A percentile compares a stretch with the other conserved stretches of the same genome.
Evolutionary conservation across 148 eudicot genomes (phyloP).

Genomic region (Polygonum maritimum): DNA sequence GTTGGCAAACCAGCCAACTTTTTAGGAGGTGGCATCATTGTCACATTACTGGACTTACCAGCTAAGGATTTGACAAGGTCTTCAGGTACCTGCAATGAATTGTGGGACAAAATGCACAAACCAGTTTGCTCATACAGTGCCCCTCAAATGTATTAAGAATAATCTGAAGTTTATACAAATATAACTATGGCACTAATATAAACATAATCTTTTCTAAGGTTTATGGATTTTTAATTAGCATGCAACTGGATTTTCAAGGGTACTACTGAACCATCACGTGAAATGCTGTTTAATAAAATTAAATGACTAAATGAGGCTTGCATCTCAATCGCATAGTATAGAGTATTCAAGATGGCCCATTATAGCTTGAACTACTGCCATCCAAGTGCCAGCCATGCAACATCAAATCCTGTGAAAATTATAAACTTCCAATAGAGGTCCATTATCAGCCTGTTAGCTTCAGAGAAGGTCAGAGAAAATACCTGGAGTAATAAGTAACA

Average conservation of each 20-base stretch:
- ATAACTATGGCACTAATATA: not conserved
- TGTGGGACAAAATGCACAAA: constrained; percentile 22
- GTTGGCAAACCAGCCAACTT: constrained; percentile 26
- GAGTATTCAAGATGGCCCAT: constrained; percentile 1
- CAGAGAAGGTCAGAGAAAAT: constrained; percentile 97
- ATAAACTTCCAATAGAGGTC: constrained; percentile 74
- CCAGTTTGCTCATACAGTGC: constrained; percentile 7
- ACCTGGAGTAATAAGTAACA: constrained; percentile 79
- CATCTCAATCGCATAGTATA: not conserved
- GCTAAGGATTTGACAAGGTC: constrained; percentile 26
- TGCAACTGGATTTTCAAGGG: not conserved
- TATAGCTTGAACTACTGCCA: constrained; percentile 8
- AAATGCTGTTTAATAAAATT: not conserved
- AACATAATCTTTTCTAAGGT: not conserved
- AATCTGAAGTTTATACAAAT: not conserved
- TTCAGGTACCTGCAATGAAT: constrained; percentile 43
- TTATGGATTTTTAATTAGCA: no score
- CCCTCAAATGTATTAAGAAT: not conserved
- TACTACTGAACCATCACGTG: not conserved
- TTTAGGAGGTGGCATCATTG: constrained; percentile 32
- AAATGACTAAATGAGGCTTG: not conserved
- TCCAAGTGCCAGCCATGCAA: constrained; percentile 22
- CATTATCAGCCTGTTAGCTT: constrained; percentile 85
- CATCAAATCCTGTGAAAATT: constrained; percentile 72
- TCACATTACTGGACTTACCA: constrained; percentile 25